phyloP scores from a whole-genome alignment of 1,284 basidiomycete species.

The Xanthoconium separans region DNA sequence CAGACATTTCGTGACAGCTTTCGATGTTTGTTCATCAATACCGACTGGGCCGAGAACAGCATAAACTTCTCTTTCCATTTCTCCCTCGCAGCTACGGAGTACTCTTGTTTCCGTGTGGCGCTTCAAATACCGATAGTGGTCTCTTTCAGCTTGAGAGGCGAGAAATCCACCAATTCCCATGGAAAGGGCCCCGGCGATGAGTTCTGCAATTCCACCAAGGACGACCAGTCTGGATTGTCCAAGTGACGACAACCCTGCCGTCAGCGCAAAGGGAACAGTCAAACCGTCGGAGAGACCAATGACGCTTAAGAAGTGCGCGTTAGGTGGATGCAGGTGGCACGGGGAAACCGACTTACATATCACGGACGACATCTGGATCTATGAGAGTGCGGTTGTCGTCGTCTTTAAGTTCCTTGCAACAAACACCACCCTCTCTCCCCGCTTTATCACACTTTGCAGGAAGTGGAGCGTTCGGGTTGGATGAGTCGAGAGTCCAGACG shows the following conservation, averaged over 20 bases:
- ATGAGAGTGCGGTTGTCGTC: conserved; percentile 77
- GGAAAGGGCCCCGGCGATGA: conserved; percentile 92
- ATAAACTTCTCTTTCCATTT: conserved; percentile 94
- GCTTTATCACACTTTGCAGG: conserved; percentile 61
- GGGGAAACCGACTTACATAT: conserved; percentile 55
- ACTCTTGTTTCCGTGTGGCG: conserved; percentile 81
- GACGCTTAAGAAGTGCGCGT: conserved; percentile 51
- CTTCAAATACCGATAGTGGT: conserved; percentile 86
- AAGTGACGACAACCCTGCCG: conserved; percentile 87
- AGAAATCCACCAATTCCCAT: conserved; percentile 99
- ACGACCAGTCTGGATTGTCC: conserved; percentile 89
- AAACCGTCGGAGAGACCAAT: conserved; percentile 97
- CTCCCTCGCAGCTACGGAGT: conserved; percentile 82
- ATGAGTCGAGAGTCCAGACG: conserved; percentile 59
- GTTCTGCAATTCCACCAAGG: conserved; percentile 87
- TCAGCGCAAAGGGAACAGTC: conserved; percentile 90
- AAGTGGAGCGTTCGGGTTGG: conserved; percentile 43
- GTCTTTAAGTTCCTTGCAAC: conserved; percentile 80
- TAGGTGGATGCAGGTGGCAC: background rate
- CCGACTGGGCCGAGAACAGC: conserved; percentile 88
- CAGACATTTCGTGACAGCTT: conserved; percentile 75
- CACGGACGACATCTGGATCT: conserved; percentile 83
- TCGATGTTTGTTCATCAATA: conserved; percentile 79
- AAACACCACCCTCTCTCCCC: conserved; percentile 58
- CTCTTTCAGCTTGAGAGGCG: conserved; percentile 93